Conservation (phyloP, 176 grass and related monocot species). For the Zea luxurians region DNA sequence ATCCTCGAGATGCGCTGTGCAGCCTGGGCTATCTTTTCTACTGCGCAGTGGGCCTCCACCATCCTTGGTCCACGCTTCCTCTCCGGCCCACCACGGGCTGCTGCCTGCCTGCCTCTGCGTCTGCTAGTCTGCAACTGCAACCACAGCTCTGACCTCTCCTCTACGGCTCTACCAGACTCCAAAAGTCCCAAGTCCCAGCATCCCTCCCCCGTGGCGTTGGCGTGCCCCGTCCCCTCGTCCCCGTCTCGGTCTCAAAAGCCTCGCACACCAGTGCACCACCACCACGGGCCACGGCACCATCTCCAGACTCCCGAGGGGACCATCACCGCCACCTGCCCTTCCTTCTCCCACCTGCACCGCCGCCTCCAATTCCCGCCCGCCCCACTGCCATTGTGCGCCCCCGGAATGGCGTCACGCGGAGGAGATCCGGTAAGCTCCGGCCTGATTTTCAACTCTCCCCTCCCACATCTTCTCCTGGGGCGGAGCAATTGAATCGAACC, state of each 20-base stretch:
- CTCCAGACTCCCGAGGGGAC: background rate
- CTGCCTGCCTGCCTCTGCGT: background rate
- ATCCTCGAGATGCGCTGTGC: background rate
- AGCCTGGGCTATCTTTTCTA: background rate
- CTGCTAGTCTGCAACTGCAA: too few species aligned
- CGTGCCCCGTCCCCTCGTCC: too few species aligned
- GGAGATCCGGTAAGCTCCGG: conserved; percentile 11
- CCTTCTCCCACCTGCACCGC: background rate
- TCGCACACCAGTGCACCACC: background rate
- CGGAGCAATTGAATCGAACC: background rate
- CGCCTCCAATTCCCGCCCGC: background rate
- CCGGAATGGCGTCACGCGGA: conserved; percentile 17
- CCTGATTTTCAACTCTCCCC: background rate
- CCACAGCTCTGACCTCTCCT: background rate
- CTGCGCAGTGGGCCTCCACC: background rate
- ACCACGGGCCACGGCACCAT: background rate
- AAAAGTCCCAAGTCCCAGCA: too few species aligned
- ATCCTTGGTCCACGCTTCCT: background rate
- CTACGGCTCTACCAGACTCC: background rate
- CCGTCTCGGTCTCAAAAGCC: conserved; percentile 7
- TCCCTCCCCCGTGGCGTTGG: too few species aligned
- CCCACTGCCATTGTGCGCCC: background rate
- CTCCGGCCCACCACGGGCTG: too few species aligned
- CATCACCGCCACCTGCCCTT: background rate
- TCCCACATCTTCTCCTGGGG: background rate